Evolutionary conservation across 805 yeast species (phyloP), one percentile per base, ranked within the genome.

Genomic region (Maudiozyma bulderi): DNA sequence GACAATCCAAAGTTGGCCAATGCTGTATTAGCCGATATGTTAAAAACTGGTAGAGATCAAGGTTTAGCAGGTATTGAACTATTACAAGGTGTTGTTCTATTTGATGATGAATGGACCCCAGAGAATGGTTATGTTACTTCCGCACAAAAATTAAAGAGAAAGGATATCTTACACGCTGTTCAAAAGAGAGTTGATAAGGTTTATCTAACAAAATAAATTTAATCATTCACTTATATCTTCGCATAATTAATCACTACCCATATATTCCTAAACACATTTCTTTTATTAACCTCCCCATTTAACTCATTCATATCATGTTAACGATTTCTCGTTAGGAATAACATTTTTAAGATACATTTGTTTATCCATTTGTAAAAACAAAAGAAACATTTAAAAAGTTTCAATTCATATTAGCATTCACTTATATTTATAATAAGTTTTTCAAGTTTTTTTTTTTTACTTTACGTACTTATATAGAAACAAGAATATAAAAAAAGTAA

Each of bases 51-150:
- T 59, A 83, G 78, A 67, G 56, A 76, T 29, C 90, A 83, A 65
- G 95, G 95, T 13, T 77, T 93, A 57, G 73, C 69, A 45, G 95
- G 96, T 50, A 90, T 88, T 56, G 98, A 93, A 70, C 73, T 91
- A 54, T 64, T 93, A 51, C 80, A 80, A 55, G 95, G 91, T 57
- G 75, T 85, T 52, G 88, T 84, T 13, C 66, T 93, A 50, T 75
- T 81, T 49, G 93, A 86, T 57, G 91, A 82, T 46, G 99, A 93
- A 72, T 93, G 99, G 98, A 93, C 98, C 41, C 98, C 99, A 38
- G 91, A 88, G 69, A 86, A 81, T 64, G 98, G 96, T 0, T 87
- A 73, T 56, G 95, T 93, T 49, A 89, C 98, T 10, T 82, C 95
- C 50, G 99, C 99, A 29, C 97, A 90, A 71, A 93, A 93, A 72